A percentile compares a stretch with the other conserved stretches of the same genome.
phyloP scores from a whole-genome alignment of 345 rosid genomes.

The Ceriops zippeliana region DNA sequence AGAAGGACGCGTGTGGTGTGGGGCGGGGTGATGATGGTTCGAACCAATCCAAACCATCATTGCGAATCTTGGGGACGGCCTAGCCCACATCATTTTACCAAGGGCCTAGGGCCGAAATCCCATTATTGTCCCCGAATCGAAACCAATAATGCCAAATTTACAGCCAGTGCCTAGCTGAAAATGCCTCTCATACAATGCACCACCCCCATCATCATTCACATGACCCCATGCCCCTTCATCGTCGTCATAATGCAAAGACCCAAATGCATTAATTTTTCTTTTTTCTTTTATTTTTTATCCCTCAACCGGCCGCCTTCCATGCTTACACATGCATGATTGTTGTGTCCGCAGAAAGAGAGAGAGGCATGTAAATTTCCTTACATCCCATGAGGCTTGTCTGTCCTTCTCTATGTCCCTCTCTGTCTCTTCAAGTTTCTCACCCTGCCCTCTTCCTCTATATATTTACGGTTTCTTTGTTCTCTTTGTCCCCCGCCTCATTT shows the following conservation, averaged over 20 bases:
- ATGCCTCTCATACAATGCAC: constrained; percentile 13
- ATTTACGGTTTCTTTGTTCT: constrained; percentile 37
- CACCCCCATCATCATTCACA: constrained; percentile 54
- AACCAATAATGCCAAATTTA: constrained; percentile 9
- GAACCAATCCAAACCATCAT: constrained; percentile 88
- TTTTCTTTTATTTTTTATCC: neutral
- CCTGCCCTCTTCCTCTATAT: constrained; percentile 49
- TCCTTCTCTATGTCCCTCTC: neutral
- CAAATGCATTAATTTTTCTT: constrained; percentile 14
- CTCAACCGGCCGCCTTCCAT: constrained; percentile 89
- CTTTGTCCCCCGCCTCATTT: constrained; percentile 39
- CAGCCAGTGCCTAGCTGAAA: neutral
- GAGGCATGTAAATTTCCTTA: constrained; percentile 34
- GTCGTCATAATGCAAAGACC: constrained; percentile 32
- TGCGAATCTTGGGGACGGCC: constrained; percentile 85
- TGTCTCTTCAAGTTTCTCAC: constrained; percentile 5
- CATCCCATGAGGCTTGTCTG: constrained; percentile 20
- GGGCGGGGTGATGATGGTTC: constrained; percentile 56
- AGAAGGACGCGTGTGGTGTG: constrained; percentile 5
- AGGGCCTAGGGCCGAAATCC: constrained; percentile 25
- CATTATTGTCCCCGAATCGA: constrained; percentile 32
- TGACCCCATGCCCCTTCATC: constrained; percentile 49
- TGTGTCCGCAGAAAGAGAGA: constrained; percentile 69
- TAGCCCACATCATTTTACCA: constrained; percentile 58
- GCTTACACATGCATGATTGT: constrained; percentile 90